Percentiles rank a stretch among this genome's conserved stretches.
These are phyloP conservation scores for Coemansia sp. DNA, from an alignment of 192 early-diverging fungal species.

Conservation along the genomic window DNA sequence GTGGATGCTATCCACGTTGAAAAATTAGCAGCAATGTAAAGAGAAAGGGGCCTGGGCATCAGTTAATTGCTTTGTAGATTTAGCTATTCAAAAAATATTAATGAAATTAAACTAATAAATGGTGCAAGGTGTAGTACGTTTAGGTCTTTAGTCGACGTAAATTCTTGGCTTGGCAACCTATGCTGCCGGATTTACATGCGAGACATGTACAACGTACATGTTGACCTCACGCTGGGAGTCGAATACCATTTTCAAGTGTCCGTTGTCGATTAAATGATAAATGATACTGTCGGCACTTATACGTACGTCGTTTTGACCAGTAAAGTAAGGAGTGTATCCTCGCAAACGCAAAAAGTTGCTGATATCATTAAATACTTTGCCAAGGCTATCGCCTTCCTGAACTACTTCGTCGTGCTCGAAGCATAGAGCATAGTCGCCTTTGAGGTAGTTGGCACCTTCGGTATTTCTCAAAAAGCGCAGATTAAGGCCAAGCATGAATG, in stretches of 20 bases:
- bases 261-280: neutral
- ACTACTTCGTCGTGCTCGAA: conserved; percentile 7
- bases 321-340: neutral
- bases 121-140: neutral
- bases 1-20: no score
- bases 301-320: neutral
- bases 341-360: neutral
- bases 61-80: no score
- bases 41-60: no score
- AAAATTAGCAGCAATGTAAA: no score
- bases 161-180: neutral
- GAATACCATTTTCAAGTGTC: neutral
- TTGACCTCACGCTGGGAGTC: neutral
- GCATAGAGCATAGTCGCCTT: neutral
- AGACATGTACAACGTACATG: conserved; percentile 5
- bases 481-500: neutral
- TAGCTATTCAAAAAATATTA: no score
- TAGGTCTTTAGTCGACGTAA: neutral
- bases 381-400: neutral
- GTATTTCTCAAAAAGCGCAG: conserved; percentile 1
- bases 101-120: no score
- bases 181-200: neutral
- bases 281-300: neutral
- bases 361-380: neutral
- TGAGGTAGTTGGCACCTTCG: neutral